A percentile compares a stretch with the other conserved stretches of the same genome.
These are phyloP conservation scores for Pseudocercospora macadamiae DNA, from an alignment of 2,329 filamentous ascomycete genomes.

Conservation along the genomic window DNA sequence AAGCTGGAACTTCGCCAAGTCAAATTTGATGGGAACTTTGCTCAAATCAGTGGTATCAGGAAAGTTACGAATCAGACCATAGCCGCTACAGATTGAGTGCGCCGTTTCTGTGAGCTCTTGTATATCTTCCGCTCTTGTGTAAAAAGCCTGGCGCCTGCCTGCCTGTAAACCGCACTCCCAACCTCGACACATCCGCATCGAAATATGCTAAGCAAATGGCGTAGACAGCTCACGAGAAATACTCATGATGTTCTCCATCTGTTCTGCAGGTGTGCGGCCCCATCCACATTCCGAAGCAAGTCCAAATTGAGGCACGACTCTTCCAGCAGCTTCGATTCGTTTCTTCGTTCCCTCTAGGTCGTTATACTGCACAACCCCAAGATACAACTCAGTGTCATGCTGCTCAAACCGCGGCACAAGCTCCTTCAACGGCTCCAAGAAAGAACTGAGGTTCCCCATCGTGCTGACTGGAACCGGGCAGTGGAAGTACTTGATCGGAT, in stretches of 20 bases:
- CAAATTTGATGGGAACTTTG: no score
- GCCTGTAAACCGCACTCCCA: no score
- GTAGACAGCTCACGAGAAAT: neutral
- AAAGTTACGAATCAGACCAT: no score
- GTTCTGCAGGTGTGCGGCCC: slow-evolving; percentile 28
- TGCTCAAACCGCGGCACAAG: slow-evolving; percentile 35
- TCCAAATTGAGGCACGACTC: slow-evolving; percentile 40
- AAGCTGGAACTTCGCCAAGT: no score
- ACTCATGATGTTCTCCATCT: slow-evolving; percentile 6
- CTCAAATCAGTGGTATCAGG: no score
- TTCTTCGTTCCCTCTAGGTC: slow-evolving; percentile 44
- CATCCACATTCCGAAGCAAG: slow-evolving; percentile 47
- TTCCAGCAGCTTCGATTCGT: slow-evolving; percentile 42
- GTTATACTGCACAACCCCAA: slow-evolving; percentile 45
- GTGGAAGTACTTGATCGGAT: slow-evolving; percentile 46
- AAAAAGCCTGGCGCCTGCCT: no score
- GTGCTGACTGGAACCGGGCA: slow-evolving; percentile 46
- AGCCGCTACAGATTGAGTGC: no score
- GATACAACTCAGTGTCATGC: slow-evolving; percentile 40
- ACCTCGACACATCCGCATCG: neutral
- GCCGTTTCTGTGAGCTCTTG: no score
- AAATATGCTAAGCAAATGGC: neutral
- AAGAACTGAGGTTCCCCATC: slow-evolving; percentile 35
- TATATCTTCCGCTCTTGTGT: no score
- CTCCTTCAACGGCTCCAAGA: slow-evolving; percentile 43